A percentile compares a stretch with the other conserved stretches of the same genome.
phyloP scores from a whole-genome alignment of 1,284 basidiomycete species.

The Cryptococcus maquisensis region DNA sequence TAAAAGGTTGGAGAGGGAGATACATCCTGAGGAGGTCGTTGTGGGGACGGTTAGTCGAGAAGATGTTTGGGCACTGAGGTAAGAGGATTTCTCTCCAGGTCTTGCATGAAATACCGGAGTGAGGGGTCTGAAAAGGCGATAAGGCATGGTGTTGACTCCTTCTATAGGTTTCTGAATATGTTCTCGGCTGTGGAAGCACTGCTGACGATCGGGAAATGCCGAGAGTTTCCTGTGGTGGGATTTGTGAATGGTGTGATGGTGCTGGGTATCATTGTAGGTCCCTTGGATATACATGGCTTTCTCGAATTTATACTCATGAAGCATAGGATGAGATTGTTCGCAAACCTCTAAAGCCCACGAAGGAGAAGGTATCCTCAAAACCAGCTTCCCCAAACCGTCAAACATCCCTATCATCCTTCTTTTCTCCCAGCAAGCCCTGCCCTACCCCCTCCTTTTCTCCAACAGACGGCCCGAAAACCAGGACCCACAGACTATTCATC shows the following conservation, averaged over 20 bases:
- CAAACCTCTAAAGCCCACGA: slow-evolving; percentile 31
- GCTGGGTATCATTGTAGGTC: slow-evolving; percentile 62
- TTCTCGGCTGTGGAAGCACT: slow-evolving; percentile 57
- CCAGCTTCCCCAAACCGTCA: slow-evolving; percentile 19
- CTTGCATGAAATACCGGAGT: not conserved
- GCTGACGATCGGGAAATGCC: slow-evolving; percentile 53
- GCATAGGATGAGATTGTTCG: slow-evolving; percentile 56
- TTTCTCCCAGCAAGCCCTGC: slow-evolving; percentile 22
- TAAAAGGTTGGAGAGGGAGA: slow-evolving; percentile 69
- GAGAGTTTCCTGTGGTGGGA: slow-evolving; percentile 70
- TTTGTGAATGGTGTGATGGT: slow-evolving; percentile 58
- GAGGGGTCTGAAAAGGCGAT: not conserved
- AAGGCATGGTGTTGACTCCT: slow-evolving; percentile 4
- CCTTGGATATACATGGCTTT: not conserved
- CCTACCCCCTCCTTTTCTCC: not conserved
- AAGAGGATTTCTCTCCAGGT: slow-evolving; percentile 30
- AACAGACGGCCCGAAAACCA: not conserved
- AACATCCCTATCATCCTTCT: slow-evolving; percentile 33
- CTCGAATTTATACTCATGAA: not conserved
- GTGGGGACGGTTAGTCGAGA: slow-evolving; percentile 57
- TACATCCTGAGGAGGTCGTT: slow-evolving; percentile 59
- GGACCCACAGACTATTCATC: slow-evolving; percentile 54
- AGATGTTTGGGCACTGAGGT: slow-evolving; percentile 70
- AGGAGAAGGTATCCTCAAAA: slow-evolving; percentile 21
- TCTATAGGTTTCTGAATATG: slow-evolving; percentile 61